Conservation (phyloP, 1,139 yeast species). For the Arxiozyma slooffiae region DNA sequence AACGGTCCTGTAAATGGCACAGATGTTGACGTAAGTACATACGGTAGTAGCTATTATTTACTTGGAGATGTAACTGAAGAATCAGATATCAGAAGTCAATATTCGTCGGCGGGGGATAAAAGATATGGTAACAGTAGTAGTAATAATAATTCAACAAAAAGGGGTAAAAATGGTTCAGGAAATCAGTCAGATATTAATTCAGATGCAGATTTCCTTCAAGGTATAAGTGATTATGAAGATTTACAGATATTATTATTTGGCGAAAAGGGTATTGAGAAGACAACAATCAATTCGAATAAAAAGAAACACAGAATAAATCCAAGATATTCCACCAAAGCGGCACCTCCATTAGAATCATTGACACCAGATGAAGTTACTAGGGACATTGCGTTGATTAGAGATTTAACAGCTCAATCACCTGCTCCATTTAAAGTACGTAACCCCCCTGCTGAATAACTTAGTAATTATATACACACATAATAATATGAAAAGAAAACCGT, state of each 20-base stretch:
- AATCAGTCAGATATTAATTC: constrained; percentile 16
- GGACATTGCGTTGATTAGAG: constrained; percentile 28
- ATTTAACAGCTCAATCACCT: constrained; percentile 26
- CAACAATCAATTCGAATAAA: constrained; percentile 12
- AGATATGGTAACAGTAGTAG: constrained; percentile 4
- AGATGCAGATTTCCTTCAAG: constrained; percentile 27
- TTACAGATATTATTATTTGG: constrained; percentile 27
- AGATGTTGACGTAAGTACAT: constrained; percentile 10
- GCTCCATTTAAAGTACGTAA: constrained; percentile 25
- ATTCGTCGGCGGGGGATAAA: constrained; percentile 7
- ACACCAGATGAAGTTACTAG: constrained; percentile 29
- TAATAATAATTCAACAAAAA: neutral
- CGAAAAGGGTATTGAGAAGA: constrained; percentile 15
- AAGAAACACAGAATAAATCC: constrained; percentile 26
- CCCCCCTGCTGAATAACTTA: neutral
- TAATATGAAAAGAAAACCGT: too few species aligned
- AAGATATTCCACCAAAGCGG: constrained; percentile 29
- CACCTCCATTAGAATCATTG: constrained; percentile 29
- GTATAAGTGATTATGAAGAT: constrained; percentile 27
- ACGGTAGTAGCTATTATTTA: constrained; percentile 3
- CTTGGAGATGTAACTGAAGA: constrained; percentile 18
- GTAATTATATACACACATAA: too few species aligned
- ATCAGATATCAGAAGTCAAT: constrained; percentile 19
- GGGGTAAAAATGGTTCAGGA: constrained; percentile 4
- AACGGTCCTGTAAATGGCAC: constrained; percentile 9